Evolutionary conservation across 2,329 filamentous ascomycete genomes (phyloP).

Genomic region (Huntiella omanensis): DNA sequence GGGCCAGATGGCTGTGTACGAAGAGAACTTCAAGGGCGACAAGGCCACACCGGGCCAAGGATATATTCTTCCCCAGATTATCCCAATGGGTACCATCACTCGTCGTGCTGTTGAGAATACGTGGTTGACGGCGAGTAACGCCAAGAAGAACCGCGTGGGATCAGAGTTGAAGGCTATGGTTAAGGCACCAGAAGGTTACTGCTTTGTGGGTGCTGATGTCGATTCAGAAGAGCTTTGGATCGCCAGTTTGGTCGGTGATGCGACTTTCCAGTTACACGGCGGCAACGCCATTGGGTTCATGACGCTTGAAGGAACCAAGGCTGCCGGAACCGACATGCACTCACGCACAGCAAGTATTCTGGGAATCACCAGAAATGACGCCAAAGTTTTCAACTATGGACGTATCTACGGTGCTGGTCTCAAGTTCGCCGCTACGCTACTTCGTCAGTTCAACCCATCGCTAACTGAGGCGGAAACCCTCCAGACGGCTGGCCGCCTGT

Average conservation of each 20-base stretch:
- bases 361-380: constrained; percentile 84
- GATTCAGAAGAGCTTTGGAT: constrained; percentile 98
- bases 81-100: constrained; percentile 96
- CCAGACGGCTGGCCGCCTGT: constrained; percentile 59
- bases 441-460: constrained; percentile 81
- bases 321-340: constrained; percentile 82
- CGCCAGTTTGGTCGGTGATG: constrained; percentile 82
- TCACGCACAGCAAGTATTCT: constrained; percentile 83
- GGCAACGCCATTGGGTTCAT: constrained; percentile 98
- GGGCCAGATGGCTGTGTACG: constrained; percentile 88
- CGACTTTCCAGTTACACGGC: constrained; percentile 84
- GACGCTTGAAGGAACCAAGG: constrained; percentile 92
- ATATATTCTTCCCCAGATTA: constrained; percentile 85
- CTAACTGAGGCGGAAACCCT: constrained; percentile 64
- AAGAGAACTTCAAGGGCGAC: constrained; percentile 31
- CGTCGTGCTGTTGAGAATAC: constrained; percentile 90
- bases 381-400: constrained; percentile 97
- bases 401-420: constrained; percentile 96
- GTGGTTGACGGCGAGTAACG: constrained; percentile 94
- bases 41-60: constrained; percentile 26
- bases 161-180: constrained; percentile 97
- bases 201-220: constrained; percentile 90
- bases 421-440: constrained; percentile 75
- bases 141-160: constrained; percentile 86
- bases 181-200: constrained; percentile 73